Conservation (phyloP, 2,329 filamentous ascomycete species). For the Leptographium flavum region DNA sequence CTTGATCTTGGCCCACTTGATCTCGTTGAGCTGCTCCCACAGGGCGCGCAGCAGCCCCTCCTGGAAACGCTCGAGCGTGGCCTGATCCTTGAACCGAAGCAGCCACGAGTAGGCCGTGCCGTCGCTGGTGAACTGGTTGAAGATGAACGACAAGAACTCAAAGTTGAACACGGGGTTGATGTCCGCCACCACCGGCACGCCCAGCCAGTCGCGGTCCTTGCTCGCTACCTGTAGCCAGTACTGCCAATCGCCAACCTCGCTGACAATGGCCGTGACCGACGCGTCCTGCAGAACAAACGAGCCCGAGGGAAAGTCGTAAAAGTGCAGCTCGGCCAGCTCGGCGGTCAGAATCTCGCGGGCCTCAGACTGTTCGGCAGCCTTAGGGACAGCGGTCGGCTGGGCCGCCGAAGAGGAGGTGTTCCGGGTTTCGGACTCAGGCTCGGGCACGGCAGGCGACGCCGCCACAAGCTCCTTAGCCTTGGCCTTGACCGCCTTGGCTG, state of each 20-base stretch:
- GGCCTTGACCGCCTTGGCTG: neutral
- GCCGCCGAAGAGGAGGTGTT: no score
- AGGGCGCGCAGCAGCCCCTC: conserved; percentile 88
- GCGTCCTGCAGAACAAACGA: conserved; percentile 72
- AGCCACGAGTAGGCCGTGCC: conserved; percentile 93
- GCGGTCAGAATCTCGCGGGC: conserved; percentile 58
- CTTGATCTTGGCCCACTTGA: conserved; percentile 88
- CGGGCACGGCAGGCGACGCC: neutral
- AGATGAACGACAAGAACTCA: conserved; percentile 97
- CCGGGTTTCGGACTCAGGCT: neutral
- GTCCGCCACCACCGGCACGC: conserved; percentile 72
- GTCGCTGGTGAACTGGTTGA: conserved; percentile 87
- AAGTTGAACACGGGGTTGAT: conserved; percentile 99
- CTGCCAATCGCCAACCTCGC: conserved; percentile 79
- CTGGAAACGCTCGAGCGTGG: conserved; percentile 73
- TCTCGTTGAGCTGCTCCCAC: conserved; percentile 91
- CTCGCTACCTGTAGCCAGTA: conserved; percentile 87
- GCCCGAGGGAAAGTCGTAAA: conserved; percentile 81
- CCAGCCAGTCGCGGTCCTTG: conserved; percentile 68
- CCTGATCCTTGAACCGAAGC: conserved; percentile 75
- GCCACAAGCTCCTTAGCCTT: neutral
- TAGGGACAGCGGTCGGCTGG: conserved; percentile 20
- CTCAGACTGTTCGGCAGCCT: conserved; percentile 52
- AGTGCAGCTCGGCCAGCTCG: conserved; percentile 72
- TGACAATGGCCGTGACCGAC: conserved; percentile 63